phyloP scores from a whole-genome alignment of 345 rosid species.

The Bretschneidera sinensis region DNA sequence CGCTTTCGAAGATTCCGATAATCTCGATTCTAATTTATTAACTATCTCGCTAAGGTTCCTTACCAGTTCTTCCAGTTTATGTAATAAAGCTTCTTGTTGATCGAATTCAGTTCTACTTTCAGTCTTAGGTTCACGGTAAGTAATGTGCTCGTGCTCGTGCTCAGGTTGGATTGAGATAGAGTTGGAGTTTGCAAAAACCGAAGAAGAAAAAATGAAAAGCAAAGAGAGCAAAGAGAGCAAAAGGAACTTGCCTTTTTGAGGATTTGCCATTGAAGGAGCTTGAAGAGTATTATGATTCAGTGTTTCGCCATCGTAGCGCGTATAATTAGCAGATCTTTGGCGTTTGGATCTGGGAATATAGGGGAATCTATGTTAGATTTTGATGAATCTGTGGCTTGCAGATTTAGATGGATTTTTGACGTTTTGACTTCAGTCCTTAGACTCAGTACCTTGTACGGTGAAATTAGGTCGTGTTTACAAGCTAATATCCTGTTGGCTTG shows the following conservation, averaged over 20 bases:
- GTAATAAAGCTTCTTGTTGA: slow-evolving; percentile 39
- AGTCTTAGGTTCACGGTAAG: too few species aligned
- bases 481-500: too few species aligned
- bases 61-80: slow-evolving; percentile 67
- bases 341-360: slow-evolving; percentile 33
- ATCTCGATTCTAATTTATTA: slow-evolving; percentile 51
- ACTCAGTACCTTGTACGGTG: too few species aligned
- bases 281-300: slow-evolving; percentile 19
- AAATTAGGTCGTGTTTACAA: too few species aligned
- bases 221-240: slow-evolving; percentile 36
- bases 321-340: slow-evolving; percentile 15
- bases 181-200: slow-evolving; percentile 22
- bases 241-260: slow-evolving; percentile 52
- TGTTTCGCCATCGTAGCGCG: slow-evolving; percentile 27
- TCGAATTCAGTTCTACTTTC: too few species aligned
- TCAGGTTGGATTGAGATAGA: slow-evolving; percentile 31
- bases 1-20: slow-evolving; percentile 31
- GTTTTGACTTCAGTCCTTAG: not conserved
- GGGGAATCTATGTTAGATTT: slow-evolving; percentile 36
- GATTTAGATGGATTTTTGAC: not conserved
- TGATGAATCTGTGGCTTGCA: slow-evolving; percentile 18
- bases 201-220: slow-evolving; percentile 35
- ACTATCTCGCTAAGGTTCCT: slow-evolving; percentile 66
- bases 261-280: slow-evolving; percentile 40
- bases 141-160: slow-evolving; percentile 24